Evolutionary conservation across 352 stramenopile genomes (phyloP), one percentile per base, ranked within the genome.

Genomic region (Phytophthora melonis): DNA sequence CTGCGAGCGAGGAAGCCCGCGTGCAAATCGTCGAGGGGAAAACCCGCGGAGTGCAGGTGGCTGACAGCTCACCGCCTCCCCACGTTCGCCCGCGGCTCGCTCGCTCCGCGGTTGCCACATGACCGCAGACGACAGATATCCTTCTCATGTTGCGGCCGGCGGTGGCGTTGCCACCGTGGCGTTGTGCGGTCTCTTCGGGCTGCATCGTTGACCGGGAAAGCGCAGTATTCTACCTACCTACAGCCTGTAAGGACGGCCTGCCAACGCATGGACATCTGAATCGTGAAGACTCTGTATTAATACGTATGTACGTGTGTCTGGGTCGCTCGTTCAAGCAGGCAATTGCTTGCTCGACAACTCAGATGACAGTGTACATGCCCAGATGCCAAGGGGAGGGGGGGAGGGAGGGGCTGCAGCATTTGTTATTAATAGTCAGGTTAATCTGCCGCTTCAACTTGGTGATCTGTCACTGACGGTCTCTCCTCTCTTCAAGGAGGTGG

Each of bases 1-100:
- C 32, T 71, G 58, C 23, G 8, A 45, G 21, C 18, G 49, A 16
- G n/a, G 11, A 53, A 9, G 21, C 49, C 32, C 23, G 11, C 21
- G 11, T 47, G 58, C 66, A 73, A 68, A 73, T 73, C 66, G 14
- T 23, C 10, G 5, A 50, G 65, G 65, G 57, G 66, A 71, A 54
- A 45, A 16, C 19, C 36, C 14, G 36, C 45, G 32, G 53, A 65
- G 16, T 43, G 36, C 36, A 43, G 36, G 36, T 45, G 36, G 11
- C 30, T 9, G 5, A 9, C 30, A 34, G 30, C 34, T 43, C 34
- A 18, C 14, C 36, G 16, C 36, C 36, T 18, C 36, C 36, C 36
- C 36, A 45, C 36, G 36, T 45, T 45, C 36, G 36, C 36, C 3
- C 34, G 34, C 10, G 13, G 34, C 13, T 41, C 2, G 13, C 5